phyloP scores from a whole-genome alignment of 306 rosid species.

The Alnus rubra region DNA sequence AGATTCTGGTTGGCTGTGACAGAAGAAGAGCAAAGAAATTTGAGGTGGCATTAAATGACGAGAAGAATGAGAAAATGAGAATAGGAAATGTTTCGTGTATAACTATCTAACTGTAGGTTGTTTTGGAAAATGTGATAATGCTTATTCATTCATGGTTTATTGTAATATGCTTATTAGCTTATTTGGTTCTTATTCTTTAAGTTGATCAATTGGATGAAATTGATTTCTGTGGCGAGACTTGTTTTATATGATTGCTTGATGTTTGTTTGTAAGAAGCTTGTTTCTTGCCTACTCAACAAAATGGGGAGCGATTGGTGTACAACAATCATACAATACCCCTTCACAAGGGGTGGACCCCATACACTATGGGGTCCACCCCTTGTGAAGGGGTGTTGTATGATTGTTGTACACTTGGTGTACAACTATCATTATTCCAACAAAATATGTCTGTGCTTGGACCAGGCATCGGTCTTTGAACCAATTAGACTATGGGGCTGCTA shows the following conservation, averaged over 20 bases:
- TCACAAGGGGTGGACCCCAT: no score
- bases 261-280: not conserved
- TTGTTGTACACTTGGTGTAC: no score
- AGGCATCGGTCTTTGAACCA: no score
- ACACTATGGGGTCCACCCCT: no score
- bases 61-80: slow-evolving; percentile 30
- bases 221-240: slow-evolving; percentile 20
- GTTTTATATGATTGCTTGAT: not conserved
- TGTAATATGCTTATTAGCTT: slow-evolving; percentile 30
- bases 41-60: slow-evolving; percentile 18
- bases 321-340: no score
- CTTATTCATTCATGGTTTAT: slow-evolving; percentile 20
- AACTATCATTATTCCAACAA: no score
- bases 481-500: no score
- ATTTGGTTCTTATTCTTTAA: slow-evolving; percentile 34
- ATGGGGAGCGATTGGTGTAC: no score
- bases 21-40: slow-evolving; percentile 17
- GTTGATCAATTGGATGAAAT: slow-evolving; percentile 20
- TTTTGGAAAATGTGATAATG: slow-evolving; percentile 27
- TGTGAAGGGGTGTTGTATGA: no score
- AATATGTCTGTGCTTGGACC: not conserved
- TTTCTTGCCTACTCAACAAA: not conserved
- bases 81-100: slow-evolving; percentile 30
- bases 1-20: slow-evolving; percentile 30
- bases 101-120: slow-evolving; percentile 33